Conservation (phyloP, 2,329 filamentous ascomycete species). For the Ceratocystis ficicola region DNA sequence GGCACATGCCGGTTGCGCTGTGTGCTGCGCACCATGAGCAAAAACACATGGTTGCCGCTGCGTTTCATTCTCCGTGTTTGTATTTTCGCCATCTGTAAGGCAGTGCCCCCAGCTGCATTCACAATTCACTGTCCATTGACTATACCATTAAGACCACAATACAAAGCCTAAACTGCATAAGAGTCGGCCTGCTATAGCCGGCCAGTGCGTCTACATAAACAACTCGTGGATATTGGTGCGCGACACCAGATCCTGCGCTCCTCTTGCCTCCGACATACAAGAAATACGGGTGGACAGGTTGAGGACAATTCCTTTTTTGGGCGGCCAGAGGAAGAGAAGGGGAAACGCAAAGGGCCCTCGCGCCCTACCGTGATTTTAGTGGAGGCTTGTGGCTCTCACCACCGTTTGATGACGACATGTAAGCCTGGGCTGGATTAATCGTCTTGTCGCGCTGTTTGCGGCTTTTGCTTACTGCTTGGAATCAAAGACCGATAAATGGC, state of each 20-base stretch:
- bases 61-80: neutral
- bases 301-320: neutral
- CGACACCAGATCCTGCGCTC: neutral
- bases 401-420: conserved; percentile 7
- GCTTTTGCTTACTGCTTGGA: neutral
- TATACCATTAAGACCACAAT: neutral
- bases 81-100: neutral
- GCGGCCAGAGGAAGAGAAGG: neutral
- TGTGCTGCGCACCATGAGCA: neutral
- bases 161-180: neutral
- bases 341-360: neutral
- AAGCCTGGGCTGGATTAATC: neutral
- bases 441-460: neutral
- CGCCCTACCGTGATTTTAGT: neutral
- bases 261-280: neutral
- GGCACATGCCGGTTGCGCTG: neutral
- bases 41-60: neutral
- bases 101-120: neutral
- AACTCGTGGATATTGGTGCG: neutral
- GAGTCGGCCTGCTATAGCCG: neutral
- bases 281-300: neutral
- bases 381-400: neutral
- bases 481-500: neutral
- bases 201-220: conserved; percentile 1
- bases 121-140: neutral